Evolutionary conservation across 106 monocot species (phyloP).

Genomic region (Narthecium ossifragum): DNA sequence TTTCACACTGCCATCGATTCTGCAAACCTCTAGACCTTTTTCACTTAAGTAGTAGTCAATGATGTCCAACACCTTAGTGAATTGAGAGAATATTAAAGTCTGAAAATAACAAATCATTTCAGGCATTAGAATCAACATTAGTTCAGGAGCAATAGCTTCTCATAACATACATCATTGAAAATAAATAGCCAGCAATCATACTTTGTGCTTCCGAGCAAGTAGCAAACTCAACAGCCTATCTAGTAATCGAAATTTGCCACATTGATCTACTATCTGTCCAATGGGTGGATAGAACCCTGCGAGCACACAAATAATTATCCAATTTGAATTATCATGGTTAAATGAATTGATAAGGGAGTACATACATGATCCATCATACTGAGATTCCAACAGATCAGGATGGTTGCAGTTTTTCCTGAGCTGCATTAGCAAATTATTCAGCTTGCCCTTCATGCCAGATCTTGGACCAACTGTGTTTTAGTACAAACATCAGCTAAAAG

Average conservation of each 20-base stretch:
- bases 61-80: constrained; percentile 82
- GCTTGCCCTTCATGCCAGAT: constrained; percentile 60
- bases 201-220: constrained; percentile 80
- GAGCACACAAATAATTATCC: neutral
- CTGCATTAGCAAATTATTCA: constrained; percentile 80
- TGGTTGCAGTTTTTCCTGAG: constrained; percentile 91
- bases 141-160: too few species aligned
- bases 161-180: neutral
- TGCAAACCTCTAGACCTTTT: constrained; percentile 60
- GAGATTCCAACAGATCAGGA: constrained; percentile 85
- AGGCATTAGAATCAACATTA: neutral
- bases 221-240: constrained; percentile 61
- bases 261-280: constrained; percentile 61
- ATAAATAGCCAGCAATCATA: constrained; percentile 13
- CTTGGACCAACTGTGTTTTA: constrained; percentile 29
- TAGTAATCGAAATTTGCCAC: constrained; percentile 83
- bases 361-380: constrained; percentile 51
- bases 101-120: constrained; percentile 21
- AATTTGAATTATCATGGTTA: neutral
- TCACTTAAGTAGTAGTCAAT: constrained; percentile 71
- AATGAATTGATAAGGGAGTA: neutral
- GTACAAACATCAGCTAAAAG: constrained; percentile 1
- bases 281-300: constrained; percentile 74
- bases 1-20: constrained; percentile 80
- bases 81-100: constrained; percentile 93